Percentiles rank a stretch among this genome's conserved stretches.
These are phyloP conservation scores for Basipetospora chlamydospora DNA, from an alignment of 2,329 filamentous ascomycete species.

Conservation along the genomic window DNA sequence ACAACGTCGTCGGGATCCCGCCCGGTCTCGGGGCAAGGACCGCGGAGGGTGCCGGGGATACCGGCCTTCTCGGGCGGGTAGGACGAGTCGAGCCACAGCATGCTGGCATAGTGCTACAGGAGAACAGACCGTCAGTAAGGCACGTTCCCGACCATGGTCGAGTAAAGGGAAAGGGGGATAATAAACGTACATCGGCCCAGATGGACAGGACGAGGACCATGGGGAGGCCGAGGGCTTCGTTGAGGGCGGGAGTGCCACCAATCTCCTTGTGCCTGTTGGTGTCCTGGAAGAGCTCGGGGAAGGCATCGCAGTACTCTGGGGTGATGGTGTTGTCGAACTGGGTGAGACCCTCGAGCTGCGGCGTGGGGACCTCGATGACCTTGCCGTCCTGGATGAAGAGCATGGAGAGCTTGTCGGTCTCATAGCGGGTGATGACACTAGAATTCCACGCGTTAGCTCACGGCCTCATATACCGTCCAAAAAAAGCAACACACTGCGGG, in stretches of 20 bases:
- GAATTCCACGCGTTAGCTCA: background rate
- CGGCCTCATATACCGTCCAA: no score
- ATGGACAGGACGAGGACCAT: conserved; percentile 52
- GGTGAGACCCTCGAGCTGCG: conserved; percentile 24
- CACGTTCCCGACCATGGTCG: background rate
- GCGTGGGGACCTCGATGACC: conserved; percentile 31
- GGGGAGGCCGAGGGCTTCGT: conserved; percentile 35
- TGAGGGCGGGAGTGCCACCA: conserved; percentile 42
- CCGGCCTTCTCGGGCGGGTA: conserved; percentile 31
- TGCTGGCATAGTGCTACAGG: conserved; percentile 39
- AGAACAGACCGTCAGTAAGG: background rate
- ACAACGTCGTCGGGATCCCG: conserved; percentile 13
- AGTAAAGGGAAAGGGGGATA: no score
- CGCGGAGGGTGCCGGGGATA: conserved; percentile 12
- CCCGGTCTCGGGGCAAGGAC: conserved; percentile 12
- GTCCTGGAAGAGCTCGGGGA: conserved; percentile 42
- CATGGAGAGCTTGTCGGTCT: conserved; percentile 6
- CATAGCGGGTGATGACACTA: conserved; percentile 6
- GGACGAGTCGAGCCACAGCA: conserved; percentile 61
- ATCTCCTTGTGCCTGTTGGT: conserved; percentile 31
- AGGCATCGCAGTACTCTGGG: conserved; percentile 38
- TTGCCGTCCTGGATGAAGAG: conserved; percentile 46
- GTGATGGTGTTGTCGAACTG: conserved; percentile 46
- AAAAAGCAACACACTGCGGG: no score
- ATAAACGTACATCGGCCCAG: conserved; percentile 27